A percentile compares a stretch with the other conserved stretches of the same genome.
Evolutionary conservation across 2,329 filamentous ascomycete genomes (phyloP).

Genomic region (Trichoderma lentiforme): DNA sequence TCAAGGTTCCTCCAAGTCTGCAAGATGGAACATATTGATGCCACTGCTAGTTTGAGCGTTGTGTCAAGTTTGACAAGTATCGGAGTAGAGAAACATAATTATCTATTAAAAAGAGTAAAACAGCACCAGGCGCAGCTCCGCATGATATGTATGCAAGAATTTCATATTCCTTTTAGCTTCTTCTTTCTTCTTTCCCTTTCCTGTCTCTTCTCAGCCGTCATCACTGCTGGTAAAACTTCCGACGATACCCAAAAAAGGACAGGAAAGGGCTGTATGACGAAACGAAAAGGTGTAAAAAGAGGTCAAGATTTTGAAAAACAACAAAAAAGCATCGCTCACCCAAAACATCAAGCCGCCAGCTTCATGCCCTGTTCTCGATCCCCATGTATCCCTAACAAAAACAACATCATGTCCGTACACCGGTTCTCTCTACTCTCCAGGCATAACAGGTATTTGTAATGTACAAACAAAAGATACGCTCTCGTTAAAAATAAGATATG

Average conservation of each 20-base stretch:
- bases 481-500: conserved; percentile 12
- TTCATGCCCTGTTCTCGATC: not conserved
- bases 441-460: conserved; percentile 13
- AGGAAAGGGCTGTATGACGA: not conserved
- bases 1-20: conserved; percentile 15
- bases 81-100: not conserved
- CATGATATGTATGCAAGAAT: not conserved
- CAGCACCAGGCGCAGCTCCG: not conserved
- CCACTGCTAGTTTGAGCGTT: not conserved
- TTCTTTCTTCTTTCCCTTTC: not conserved
- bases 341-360: not conserved
- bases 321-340: not conserved
- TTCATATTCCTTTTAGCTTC: not conserved
- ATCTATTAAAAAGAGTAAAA: not conserved
- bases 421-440: conserved; percentile 9
- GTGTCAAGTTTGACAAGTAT: not conserved
- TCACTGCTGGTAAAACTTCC: not conserved
- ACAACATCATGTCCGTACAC: conserved; percentile 13
- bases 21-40: conserved; percentile 8
- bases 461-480: conserved; percentile 20
- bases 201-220: not conserved
- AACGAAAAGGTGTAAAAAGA: not conserved
- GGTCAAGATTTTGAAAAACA: not conserved
- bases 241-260: not conserved
- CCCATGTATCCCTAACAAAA: not conserved